Conservation (phyloP, 768 basidiomycete species). For the Naematelia encephala region DNA sequence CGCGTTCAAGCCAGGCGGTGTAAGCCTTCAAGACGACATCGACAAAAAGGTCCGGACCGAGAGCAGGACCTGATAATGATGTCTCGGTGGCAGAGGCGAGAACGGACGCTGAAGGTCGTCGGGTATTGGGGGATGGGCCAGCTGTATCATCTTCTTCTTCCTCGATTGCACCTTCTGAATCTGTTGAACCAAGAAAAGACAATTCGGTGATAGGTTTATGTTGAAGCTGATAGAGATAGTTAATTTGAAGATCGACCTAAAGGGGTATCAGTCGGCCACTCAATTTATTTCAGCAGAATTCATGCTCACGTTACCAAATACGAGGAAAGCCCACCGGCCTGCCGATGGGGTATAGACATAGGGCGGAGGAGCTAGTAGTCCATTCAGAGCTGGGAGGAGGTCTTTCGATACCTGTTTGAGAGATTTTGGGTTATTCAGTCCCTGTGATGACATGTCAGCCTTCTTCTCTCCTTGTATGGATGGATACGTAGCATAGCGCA, state of each 20-base stretch:
- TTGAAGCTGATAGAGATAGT: constrained; percentile 44
- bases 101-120: neutral
- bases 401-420: constrained; percentile 38
- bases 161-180: neutral
- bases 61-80: constrained; percentile 17
- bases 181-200: constrained; percentile 14
- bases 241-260: constrained; percentile 47
- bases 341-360: constrained; percentile 33
- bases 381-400: constrained; percentile 28
- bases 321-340: constrained; percentile 33
- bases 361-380: constrained; percentile 37
- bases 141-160: neutral
- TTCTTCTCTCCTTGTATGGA: too few species aligned
- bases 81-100: constrained; percentile 23
- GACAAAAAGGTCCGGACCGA: constrained; percentile 23
- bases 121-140: neutral
- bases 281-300: neutral
- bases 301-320: constrained; percentile 43
- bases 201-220: constrained; percentile 29
- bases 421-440: constrained; percentile 43
- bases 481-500: constrained; percentile 7
- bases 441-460: too few species aligned
- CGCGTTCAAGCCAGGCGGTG: constrained; percentile 18
- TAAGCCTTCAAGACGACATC: constrained; percentile 17
- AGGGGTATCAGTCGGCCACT: neutral